phyloP scores from a whole-genome alignment of 257 asterid species.

The Scutellaria baicalensis region DNA sequence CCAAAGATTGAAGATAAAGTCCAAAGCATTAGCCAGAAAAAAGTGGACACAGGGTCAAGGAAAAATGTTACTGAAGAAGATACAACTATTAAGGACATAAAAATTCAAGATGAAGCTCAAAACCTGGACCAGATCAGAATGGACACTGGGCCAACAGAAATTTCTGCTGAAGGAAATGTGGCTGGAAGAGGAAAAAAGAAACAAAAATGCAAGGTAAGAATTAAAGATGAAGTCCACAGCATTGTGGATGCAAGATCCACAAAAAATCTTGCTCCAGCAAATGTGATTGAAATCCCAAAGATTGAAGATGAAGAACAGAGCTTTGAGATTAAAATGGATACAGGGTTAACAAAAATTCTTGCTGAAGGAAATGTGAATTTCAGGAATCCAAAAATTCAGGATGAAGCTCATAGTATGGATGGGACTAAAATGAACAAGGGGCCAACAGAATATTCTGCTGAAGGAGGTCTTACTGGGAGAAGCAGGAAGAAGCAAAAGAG shows the following conservation, averaged over 20 bases:
- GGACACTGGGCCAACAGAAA: neutral
- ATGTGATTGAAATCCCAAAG: neutral
- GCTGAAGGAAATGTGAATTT: slow-evolving; percentile 5
- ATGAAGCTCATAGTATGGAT: neutral
- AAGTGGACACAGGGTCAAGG: neutral
- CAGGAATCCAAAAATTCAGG: neutral
- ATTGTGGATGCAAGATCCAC: neutral
- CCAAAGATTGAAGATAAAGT: neutral
- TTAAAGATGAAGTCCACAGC: neutral
- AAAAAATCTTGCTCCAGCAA: neutral
- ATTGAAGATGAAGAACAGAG: neutral
- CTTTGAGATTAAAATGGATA: neutral
- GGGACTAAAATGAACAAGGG: neutral
- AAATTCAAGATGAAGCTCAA: neutral
- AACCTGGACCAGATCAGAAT: neutral
- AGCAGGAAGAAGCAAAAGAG: neutral
- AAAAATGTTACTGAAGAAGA: neutral
- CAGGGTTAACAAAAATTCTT: neutral
- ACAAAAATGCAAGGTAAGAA: slow-evolving; percentile 1
- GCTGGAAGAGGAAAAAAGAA: neutral
- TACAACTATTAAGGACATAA: neutral
- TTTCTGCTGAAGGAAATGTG: neutral
- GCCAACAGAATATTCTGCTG: neutral
- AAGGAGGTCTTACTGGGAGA: neutral
- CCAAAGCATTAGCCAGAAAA: neutral